These are phyloP conservation scores for Fusarium sublunatum DNA, from an alignment of 2,329 filamentous ascomycete genomes.

Conservation along the genomic window DNA sequence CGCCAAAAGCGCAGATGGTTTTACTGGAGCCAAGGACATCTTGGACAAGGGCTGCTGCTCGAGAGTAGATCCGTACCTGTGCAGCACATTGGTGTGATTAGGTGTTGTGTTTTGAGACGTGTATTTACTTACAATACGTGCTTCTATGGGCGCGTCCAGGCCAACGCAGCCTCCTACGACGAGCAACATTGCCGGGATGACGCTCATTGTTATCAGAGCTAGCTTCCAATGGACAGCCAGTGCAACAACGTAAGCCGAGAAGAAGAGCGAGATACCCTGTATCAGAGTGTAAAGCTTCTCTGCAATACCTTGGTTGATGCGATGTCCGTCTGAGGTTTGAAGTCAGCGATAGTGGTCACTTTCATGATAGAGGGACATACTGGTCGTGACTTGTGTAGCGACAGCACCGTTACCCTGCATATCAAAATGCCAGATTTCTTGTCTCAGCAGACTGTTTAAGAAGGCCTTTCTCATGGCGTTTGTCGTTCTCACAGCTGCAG, in stretches of 20 bases:
- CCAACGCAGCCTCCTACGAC: neutral
- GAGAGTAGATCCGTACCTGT: neutral
- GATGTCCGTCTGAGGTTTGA: neutral
- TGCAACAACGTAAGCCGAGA: constrained; percentile 1
- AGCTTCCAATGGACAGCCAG: constrained; percentile 1
- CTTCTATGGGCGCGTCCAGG: neutral
- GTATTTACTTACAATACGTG: neutral
- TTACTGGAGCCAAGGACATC: neutral
- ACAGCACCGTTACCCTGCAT: neutral
- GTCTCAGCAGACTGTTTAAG: neutral
- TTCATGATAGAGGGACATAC: neutral
- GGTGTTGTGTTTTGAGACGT: no score
- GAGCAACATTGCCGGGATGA: neutral
- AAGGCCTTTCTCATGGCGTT: neutral
- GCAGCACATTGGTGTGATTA: neutral
- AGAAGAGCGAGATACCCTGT: neutral
- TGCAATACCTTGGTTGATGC: constrained; percentile 1
- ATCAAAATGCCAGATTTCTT: neutral
- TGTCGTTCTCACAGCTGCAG: neutral
- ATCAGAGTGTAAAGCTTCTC: neutral
- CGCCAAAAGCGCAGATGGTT: neutral
- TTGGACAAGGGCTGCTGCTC: constrained; percentile 1
- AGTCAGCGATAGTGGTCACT: neutral
- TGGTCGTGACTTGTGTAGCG: neutral
- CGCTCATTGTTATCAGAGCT: constrained; percentile 1